These are phyloP conservation scores for Leccinum subgranulosum DNA, from an alignment of 768 basidiomycete genomes.

Conservation along the genomic window DNA sequence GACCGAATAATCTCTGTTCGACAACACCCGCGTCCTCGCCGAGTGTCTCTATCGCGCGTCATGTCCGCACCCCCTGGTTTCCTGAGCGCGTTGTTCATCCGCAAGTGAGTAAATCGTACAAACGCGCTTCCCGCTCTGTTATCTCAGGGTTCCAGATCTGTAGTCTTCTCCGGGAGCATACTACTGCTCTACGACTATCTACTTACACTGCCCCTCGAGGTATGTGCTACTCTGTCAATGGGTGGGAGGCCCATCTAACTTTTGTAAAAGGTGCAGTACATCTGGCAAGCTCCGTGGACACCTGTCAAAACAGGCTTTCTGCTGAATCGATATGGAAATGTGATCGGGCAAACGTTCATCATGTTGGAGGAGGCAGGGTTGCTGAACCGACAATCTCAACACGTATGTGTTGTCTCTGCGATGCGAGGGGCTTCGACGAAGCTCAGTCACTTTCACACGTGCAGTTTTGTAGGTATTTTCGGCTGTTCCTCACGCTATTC, in stretches of 20 bases:
- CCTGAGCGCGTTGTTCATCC: not conserved
- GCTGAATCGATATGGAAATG: slow-evolving; percentile 16
- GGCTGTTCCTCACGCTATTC: slow-evolving; percentile 7
- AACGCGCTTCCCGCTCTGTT: not conserved
- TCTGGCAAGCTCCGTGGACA: slow-evolving; percentile 17
- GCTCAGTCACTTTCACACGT: not conserved
- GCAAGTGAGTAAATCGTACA: not conserved
- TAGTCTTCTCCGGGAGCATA: not conserved
- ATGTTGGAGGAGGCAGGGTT: slow-evolving; percentile 1
- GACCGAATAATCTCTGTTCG: not conserved
- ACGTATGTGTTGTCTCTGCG: not conserved
- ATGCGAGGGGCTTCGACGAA: not conserved
- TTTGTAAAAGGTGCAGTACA: slow-evolving; percentile 6
- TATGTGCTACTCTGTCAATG: not conserved
- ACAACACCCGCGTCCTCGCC: not conserved
- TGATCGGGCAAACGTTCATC: slow-evolving; percentile 11
- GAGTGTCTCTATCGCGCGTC: not conserved
- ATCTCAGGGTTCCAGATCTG: not conserved
- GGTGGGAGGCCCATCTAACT: not conserved
- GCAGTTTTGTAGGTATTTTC: slow-evolving; percentile 7
- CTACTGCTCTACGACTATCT: slow-evolving; percentile 11
- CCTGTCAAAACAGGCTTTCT: slow-evolving; percentile 11
- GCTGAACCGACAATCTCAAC: not conserved
- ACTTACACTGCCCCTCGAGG: slow-evolving; percentile 11
- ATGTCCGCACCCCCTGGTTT: not conserved